Base-by-base conservation (phyloP, 129 eudicot species). In the Centaurea solstitialis region DNA sequence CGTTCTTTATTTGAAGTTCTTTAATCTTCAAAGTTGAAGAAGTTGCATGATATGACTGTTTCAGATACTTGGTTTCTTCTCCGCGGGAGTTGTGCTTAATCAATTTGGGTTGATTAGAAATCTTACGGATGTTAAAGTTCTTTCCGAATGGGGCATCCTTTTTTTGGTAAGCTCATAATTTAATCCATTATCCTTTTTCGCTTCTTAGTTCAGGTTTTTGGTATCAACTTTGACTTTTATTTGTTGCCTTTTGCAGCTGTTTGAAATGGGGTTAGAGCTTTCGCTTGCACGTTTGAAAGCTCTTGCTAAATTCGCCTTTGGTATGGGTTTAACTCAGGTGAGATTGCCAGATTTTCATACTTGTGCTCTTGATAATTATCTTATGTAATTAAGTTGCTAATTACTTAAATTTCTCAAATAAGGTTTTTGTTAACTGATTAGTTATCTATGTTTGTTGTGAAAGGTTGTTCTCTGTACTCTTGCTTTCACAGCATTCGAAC, bases 241-340 rank as follows among this genome's bases (percentile, higher is more conserved):
- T 8, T 74, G 24, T 83, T 69, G 50, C 5, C 21, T 73, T 86
- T 73, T 86, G 85, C 99, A 95, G 99, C 93, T 95, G 39, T 95
- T 95, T 87, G 99, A 95, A 91, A 95, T 92, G 99, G 99, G 99
- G 11, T 87, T 95, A 76, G 99, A 95, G 91, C 99, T 95, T 85
- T 95, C 97, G 50, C 86, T 95, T 76, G 94, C 97, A 26, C 97
- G 99, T 66, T 79, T 95, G 79, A 95, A 88, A 85, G 97, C 99
- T 74, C 99, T 95, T 79, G 99, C 99, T 28, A 95, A 92, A 80
- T 95, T 90, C 43, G 99, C 99, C 33, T 95, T 95, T 80, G 99
- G 97, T 76, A 88, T 95, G 89, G 99, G 99, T 39, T 90, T 95
- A 70, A 87, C 94, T 37, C 99, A 95, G 97, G 99, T 94, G 82